phyloP scores from a whole-genome alignment of 1,139 yeast genomes.

The Blastobotrys malaysiensis region DNA sequence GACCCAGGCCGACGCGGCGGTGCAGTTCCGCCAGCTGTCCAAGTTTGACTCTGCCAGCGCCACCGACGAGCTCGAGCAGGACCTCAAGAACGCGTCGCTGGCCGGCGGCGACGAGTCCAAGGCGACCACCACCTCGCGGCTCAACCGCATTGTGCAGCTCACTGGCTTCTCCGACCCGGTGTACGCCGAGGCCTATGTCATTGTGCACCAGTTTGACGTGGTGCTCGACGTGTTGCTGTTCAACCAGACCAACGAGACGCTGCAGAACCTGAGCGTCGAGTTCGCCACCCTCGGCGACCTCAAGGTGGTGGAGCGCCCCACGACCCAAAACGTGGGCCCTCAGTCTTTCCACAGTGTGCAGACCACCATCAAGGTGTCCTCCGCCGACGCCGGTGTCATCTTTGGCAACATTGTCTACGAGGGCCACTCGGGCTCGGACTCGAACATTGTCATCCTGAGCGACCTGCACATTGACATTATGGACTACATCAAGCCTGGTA shows the following conservation, averaged over 20 bases:
- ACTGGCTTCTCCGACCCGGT: slow-evolving; percentile 98
- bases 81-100: slow-evolving; percentile 37
- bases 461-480: slow-evolving; percentile 95
- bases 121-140: slow-evolving; percentile 63
- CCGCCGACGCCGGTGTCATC: slow-evolving; percentile 96
- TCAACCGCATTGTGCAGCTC: slow-evolving; percentile 83
- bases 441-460: slow-evolving; percentile 83
- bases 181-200: slow-evolving; percentile 94
- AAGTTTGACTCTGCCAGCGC: slow-evolving; percentile 41
- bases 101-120: slow-evolving; percentile 46
- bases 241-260: slow-evolving; percentile 87
- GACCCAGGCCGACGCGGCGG: slow-evolving; percentile 76
- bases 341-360: slow-evolving; percentile 91
- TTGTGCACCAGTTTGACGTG: slow-evolving; percentile 93
- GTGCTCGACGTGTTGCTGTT: slow-evolving; percentile 90
- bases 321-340: slow-evolving; percentile 91
- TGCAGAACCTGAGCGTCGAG: slow-evolving; percentile 88
- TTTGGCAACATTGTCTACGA: slow-evolving; percentile 96
- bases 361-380: slow-evolving; percentile 87
- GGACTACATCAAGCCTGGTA: slow-evolving; percentile 96
- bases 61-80: slow-evolving; percentile 28
- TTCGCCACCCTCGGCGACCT: slow-evolving; percentile 95
- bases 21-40: slow-evolving; percentile 77
- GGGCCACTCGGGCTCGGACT: slow-evolving; percentile 90
- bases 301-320: slow-evolving; percentile 89